Percentiles rank a stretch among this genome's conserved stretches.
Evolutionary conservation across 129 eudicot genomes (phyloP).

Genomic region (Artemisia annua): DNA sequence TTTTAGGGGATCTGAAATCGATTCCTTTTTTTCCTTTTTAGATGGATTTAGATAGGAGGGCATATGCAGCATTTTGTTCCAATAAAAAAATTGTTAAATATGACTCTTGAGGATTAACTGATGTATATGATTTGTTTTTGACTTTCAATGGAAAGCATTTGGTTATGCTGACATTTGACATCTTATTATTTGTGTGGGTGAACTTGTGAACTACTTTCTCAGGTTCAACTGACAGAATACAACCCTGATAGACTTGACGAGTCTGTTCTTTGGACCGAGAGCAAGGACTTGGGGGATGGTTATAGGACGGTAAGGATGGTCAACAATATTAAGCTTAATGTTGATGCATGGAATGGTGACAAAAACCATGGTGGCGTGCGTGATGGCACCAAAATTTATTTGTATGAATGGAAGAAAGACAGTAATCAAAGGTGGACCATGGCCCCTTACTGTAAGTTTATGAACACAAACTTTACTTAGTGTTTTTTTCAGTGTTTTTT

Average conservation of each 20-base stretch:
- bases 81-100: too few species aligned
- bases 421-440: constrained; percentile 76
- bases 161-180: not conserved
- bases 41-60: not conserved
- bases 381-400: constrained; percentile 57
- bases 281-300: constrained; percentile 27
- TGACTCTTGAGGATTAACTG: not conserved
- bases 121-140: not conserved
- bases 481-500: not conserved
- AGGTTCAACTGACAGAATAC: constrained; percentile 66
- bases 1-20: not conserved
- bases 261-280: constrained; percentile 68
- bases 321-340: constrained; percentile 55
- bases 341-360: constrained; percentile 58
- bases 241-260: constrained; percentile 60
- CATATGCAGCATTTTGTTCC: not conserved
- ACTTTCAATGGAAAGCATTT: not conserved
- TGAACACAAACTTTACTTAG: not conserved
- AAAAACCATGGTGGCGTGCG: constrained; percentile 44
- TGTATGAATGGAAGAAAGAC: constrained; percentile 70
- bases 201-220: not conserved
- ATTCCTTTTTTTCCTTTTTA: too few species aligned
- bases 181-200: too few species aligned
- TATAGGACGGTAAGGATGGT: constrained; percentile 67
- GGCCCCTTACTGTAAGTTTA: constrained; percentile 51